Percentiles rank a stretch among this genome's conserved stretches.
Conservation (phyloP, 208 protist species). For the Trypanosoma boissoni region DNA sequence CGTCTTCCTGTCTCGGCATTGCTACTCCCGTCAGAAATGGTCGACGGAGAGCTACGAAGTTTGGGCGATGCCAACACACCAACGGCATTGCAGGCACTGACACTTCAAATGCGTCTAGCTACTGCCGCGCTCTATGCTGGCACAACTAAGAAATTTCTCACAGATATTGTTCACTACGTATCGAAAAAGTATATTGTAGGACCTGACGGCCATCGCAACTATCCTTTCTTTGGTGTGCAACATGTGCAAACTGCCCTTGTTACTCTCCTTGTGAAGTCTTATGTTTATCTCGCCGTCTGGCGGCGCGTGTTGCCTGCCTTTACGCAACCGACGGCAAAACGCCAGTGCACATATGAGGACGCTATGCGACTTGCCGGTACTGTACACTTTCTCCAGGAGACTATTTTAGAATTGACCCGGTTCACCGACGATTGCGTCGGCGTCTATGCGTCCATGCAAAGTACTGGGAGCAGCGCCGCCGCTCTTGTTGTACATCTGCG, state of each 20-base stretch:
- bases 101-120: slow-evolving; percentile 57
- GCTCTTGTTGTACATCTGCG: slow-evolving; percentile 60
- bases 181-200: slow-evolving; percentile 71
- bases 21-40: slow-evolving; percentile 61
- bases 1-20: slow-evolving; percentile 50
- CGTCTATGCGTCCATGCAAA: slow-evolving; percentile 55
- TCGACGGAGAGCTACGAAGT: slow-evolving; percentile 18
- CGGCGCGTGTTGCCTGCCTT: slow-evolving; percentile 60
- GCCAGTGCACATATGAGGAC: slow-evolving; percentile 56
- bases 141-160: slow-evolving; percentile 55
- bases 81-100: slow-evolving; percentile 54
- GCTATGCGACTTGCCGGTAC: slow-evolving; percentile 74
- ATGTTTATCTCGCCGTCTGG: slow-evolving; percentile 70
- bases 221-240: slow-evolving; percentile 82
- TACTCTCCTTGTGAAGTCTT: slow-evolving; percentile 65
- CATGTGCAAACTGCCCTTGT: slow-evolving; percentile 86
- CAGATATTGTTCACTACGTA: slow-evolving; percentile 55
- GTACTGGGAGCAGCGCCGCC: slow-evolving; percentile 41
- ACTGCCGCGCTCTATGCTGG: slow-evolving; percentile 73
- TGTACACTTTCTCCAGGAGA: slow-evolving; percentile 76
- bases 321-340: slow-evolving; percentile 27
- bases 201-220: slow-evolving; percentile 68
- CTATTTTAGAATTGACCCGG: slow-evolving; percentile 43
- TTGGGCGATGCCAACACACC: slow-evolving; percentile 29
- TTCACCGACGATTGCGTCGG: slow-evolving; percentile 64